Percentiles rank a stretch among this genome's conserved stretches.
Evolutionary conservation across 441 rosid species (phyloP).

Genomic region (Brassica hybrid): DNA sequence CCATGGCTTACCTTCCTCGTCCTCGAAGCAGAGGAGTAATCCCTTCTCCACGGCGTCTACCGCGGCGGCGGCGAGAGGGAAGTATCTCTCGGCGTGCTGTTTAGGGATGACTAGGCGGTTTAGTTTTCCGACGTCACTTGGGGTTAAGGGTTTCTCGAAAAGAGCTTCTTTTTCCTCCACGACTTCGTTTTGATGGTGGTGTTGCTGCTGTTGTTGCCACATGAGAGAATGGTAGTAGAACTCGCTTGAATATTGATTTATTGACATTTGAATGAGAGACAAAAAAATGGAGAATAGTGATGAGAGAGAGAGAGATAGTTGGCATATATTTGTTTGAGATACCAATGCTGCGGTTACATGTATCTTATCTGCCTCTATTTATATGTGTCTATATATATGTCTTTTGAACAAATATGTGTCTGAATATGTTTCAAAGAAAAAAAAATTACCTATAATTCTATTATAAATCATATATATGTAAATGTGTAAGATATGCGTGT

Average conservation of each 20-base stretch:
- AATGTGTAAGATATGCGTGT: not conserved
- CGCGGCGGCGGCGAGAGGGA: constrained; percentile 63
- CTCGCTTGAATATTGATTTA: constrained; percentile 63
- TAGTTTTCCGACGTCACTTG: constrained; percentile 94
- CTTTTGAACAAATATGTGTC: not conserved
- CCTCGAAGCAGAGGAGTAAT: constrained; percentile 74
- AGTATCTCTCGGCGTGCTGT: constrained; percentile 92
- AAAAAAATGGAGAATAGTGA: constrained; percentile 7
- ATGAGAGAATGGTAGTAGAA: constrained; percentile 51
- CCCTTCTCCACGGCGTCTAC: constrained; percentile 69
- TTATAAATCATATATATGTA: not conserved
- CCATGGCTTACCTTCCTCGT: constrained; percentile 90
- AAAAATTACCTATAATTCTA: not conserved
- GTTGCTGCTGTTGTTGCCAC: constrained; percentile 50
- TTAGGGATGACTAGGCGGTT: constrained; percentile 95
- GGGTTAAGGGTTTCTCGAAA: constrained; percentile 90
- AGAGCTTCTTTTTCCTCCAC: constrained; percentile 56
- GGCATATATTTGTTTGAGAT: constrained; percentile 18
- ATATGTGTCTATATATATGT: constrained; percentile 15
- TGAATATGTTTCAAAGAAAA: constrained; percentile 9
- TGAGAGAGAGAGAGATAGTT: constrained; percentile 4
- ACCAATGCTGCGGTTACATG: not conserved
- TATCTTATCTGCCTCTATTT: constrained; percentile 27
- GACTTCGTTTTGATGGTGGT: constrained; percentile 41
- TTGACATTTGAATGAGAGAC: constrained; percentile 52